phyloP scores from a whole-genome alignment of 108 stramenopile species.

The Pseudonitzschia delicatissima region DNA sequence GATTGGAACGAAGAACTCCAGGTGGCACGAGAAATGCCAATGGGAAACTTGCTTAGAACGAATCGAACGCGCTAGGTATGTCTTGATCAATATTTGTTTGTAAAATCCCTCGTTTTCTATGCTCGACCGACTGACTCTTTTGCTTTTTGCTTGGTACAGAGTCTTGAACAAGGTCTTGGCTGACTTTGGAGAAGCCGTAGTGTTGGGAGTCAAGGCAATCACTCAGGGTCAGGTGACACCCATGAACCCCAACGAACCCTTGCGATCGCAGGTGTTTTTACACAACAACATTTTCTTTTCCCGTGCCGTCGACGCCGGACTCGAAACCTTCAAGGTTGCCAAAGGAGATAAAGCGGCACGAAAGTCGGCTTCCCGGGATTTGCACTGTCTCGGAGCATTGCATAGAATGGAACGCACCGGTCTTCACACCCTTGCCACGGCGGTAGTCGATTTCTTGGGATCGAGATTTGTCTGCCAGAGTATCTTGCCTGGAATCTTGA shows the following conservation, averaged over 20 bases:
- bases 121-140: background rate
- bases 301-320: constrained; percentile 77
- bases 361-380: constrained; percentile 70
- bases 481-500: constrained; percentile 85
- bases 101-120: background rate
- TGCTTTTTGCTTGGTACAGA: constrained; percentile 20
- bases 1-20: constrained; percentile 98
- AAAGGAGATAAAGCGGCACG: constrained; percentile 70
- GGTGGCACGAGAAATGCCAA: constrained; percentile 80
- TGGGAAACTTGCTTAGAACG: constrained; percentile 57
- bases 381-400: constrained; percentile 56
- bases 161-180: constrained; percentile 80
- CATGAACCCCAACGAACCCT: constrained; percentile 91
- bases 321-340: constrained; percentile 77
- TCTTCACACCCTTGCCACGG: constrained; percentile 90
- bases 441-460: constrained; percentile 88
- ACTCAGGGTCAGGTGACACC: constrained; percentile 83
- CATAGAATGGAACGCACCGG: constrained; percentile 63
- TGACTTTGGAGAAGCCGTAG: constrained; percentile 92
- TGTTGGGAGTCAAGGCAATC: constrained; percentile 79
- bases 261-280: constrained; percentile 86
- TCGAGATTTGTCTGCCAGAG: constrained; percentile 86
- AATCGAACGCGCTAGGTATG: constrained; percentile 73
- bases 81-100: background rate
- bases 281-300: constrained; percentile 98